Conservation (phyloP, 2,329 filamentous ascomycete genomes). For the Phoma sp. region DNA sequence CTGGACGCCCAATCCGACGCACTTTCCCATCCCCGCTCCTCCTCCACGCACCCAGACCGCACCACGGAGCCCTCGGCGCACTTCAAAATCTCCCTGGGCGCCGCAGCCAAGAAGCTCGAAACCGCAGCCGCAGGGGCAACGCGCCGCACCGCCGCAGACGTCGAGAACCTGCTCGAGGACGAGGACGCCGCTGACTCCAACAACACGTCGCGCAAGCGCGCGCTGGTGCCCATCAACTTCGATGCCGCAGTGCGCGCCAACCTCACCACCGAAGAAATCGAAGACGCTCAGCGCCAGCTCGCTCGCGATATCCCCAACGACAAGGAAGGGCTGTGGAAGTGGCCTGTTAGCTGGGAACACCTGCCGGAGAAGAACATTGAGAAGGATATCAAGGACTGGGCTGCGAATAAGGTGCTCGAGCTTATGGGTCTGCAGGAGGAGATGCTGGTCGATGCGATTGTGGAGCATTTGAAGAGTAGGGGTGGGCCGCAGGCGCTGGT, state of each 20-base stretch:
- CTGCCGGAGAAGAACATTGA: conserved; percentile 80
- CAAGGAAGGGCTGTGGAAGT: conserved; percentile 87
- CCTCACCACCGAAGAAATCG: conserved; percentile 85
- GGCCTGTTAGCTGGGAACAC: conserved; percentile 90
- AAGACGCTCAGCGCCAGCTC: conserved; percentile 78
- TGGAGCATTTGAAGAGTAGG: conserved; percentile 80
- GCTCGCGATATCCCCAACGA: conserved; percentile 90
- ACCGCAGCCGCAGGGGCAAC: conserved; percentile 60
- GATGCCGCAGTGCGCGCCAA: conserved; percentile 52
- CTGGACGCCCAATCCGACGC: conserved; percentile 83
- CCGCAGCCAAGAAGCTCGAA: conserved; percentile 75
- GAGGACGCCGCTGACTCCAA: conserved; percentile 70
- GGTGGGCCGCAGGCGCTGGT: conserved; percentile 79
- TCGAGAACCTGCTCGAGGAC: conserved; percentile 92
- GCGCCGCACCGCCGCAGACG: conserved; percentile 85
- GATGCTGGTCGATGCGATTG: conserved; percentile 89
- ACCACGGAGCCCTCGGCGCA: conserved; percentile 10
- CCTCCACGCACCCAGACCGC: no score
- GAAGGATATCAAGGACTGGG: conserved; percentile 89
- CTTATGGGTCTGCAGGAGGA: conserved; percentile 96
- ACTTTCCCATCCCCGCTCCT: conserved; percentile 53
- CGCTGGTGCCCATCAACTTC: conserved; percentile 62
- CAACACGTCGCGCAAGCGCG: conserved; percentile 62
- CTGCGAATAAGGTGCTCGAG: conserved; percentile 98
- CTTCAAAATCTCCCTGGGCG: conserved; percentile 92